phyloP scores from a whole-genome alignment of 345 rosid genomes.

The rapeseed (Brassica napus) region DNA sequence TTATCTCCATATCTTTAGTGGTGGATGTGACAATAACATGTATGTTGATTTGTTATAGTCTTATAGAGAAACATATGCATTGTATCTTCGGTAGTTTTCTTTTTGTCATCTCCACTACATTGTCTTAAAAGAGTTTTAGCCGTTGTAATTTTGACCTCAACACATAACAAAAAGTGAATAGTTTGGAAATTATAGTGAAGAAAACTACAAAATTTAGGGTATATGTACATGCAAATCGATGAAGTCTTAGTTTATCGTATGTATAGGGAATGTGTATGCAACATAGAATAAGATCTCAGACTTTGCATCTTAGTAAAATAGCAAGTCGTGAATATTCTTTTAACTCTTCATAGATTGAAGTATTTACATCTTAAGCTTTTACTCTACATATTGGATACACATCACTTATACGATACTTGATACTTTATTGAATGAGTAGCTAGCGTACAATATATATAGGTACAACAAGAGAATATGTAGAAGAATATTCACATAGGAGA shows the following conservation, averaged over 20 bases:
- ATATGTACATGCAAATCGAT: background rate
- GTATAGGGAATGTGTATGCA: background rate
- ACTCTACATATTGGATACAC: no score
- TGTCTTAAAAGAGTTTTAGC: background rate
- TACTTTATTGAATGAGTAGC: no score
- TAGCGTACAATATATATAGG: no score
- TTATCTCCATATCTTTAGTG: conserved; percentile 11
- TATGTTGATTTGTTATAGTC: conserved; percentile 10
- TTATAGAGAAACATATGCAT: conserved; percentile 1
- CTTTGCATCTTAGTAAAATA: background rate
- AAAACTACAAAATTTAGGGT: background rate
- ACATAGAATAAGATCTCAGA: background rate
- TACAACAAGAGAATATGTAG: no score
- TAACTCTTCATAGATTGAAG: background rate
- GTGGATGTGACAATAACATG: background rate
- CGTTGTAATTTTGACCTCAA: background rate
- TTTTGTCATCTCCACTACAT: background rate
- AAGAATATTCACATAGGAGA: no score
- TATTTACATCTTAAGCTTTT: background rate
- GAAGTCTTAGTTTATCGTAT: background rate
- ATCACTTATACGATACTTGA: no score
- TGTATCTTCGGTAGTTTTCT: background rate
- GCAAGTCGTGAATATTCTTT: background rate
- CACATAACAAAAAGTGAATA: background rate
- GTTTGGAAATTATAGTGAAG: background rate